Percentiles rank a stretch among this genome's conserved stretches.
phyloP scores from a whole-genome alignment of 768 basidiomycete species.

The Dacryopinax spathularia region DNA sequence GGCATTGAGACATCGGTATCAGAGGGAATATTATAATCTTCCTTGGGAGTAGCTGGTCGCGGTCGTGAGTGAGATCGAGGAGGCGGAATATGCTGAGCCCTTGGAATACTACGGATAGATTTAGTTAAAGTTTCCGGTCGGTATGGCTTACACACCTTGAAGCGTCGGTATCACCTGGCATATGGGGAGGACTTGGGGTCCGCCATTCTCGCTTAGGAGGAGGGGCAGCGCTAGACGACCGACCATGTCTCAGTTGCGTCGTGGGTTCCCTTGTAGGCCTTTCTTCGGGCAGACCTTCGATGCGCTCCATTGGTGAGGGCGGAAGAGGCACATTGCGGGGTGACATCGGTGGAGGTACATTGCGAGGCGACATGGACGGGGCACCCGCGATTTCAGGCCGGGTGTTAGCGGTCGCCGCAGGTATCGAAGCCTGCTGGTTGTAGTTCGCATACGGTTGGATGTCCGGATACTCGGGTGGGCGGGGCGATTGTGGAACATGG shows the following conservation, averaged over 20 bases:
- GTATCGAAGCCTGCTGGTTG: too few relatives aligned
- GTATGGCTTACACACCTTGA: not conserved
- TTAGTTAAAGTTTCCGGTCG: not conserved
- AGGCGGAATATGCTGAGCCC: not conserved
- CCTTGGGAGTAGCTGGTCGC: slow-evolving; percentile 11
- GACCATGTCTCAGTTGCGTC: not conserved
- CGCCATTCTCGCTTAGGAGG: not conserved
- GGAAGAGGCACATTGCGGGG: not conserved
- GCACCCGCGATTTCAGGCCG: too few relatives aligned
- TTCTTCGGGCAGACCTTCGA: not conserved
- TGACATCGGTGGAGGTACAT: not conserved
- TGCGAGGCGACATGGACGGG: too few relatives aligned
- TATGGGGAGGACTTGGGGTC: not conserved
- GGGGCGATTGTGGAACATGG: not conserved
- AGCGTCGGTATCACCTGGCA: not conserved
- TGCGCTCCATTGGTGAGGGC: not conserved
- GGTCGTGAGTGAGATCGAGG: not conserved
- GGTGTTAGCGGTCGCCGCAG: too few relatives aligned
- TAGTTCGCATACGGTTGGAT: not conserved
- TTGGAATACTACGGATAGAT: not conserved
- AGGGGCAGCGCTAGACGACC: not conserved
- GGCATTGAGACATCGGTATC: slow-evolving; percentile 25
- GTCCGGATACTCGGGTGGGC: not conserved
- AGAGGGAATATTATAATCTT: slow-evolving; percentile 10
- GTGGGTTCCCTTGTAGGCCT: not conserved